A percentile compares a stretch with the other conserved stretches of the same genome.
These are phyloP conservation scores for Xerocomellus dryophilus DNA, from an alignment of 768 basidiomycete genomes.

Conservation along the genomic window DNA sequence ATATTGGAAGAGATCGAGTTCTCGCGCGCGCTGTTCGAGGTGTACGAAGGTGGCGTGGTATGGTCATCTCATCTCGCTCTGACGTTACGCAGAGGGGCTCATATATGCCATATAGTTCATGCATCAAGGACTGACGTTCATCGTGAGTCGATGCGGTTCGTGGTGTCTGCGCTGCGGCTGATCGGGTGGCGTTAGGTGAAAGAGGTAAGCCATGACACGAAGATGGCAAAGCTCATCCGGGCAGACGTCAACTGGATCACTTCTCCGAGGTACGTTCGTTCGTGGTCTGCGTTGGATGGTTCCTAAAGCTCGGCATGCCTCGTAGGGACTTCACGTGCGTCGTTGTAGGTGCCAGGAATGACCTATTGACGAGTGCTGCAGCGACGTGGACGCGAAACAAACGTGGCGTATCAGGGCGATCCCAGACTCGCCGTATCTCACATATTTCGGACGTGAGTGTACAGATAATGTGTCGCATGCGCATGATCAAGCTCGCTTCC, in stretches of 20 bases:
- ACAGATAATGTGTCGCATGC: neutral
- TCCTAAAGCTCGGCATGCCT: neutral
- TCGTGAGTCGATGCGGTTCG: constrained; percentile 45
- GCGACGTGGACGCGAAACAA: constrained; percentile 74
- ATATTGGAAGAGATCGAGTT: constrained; percentile 82
- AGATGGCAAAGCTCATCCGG: constrained; percentile 63
- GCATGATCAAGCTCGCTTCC: neutral
- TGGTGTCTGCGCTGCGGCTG: neutral
- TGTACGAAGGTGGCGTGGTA: constrained; percentile 87
- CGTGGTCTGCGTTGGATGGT: neutral
- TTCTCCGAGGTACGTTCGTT: constrained; percentile 49
- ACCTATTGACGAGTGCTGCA: constrained; percentile 28
- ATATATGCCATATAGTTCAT: constrained; percentile 55
- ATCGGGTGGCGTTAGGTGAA: constrained; percentile 48
- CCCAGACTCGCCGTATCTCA: constrained; percentile 48
- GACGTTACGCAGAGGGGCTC: neutral
- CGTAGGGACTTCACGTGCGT: constrained; percentile 72
- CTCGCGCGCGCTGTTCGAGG: constrained; percentile 80
- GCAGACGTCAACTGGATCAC: constrained; percentile 88
- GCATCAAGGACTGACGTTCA: constrained; percentile 80
- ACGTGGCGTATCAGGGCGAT: constrained; percentile 73
- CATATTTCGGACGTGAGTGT: constrained; percentile 70
- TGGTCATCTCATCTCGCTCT: constrained; percentile 19
- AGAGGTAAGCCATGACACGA: constrained; percentile 78
- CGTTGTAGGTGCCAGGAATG: neutral